phyloP scores from a whole-genome alignment of 2,329 filamentous ascomycete species.

The Fusarium oligoseptatum region DNA sequence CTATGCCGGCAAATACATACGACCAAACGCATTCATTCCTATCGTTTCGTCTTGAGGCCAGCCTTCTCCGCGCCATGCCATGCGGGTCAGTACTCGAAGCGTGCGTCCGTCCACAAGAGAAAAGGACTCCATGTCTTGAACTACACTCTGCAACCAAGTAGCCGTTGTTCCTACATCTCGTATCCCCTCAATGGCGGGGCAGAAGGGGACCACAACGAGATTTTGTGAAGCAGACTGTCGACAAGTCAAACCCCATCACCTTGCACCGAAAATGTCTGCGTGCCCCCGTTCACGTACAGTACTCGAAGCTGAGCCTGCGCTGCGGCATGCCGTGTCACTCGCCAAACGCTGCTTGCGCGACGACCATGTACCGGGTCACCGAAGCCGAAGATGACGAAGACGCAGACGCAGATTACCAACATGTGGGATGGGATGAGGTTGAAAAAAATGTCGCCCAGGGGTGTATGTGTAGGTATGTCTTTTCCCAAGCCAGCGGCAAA shows the following conservation, averaged over 20 bases:
- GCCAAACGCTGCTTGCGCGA: background rate
- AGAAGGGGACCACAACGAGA: conserved; percentile 11
- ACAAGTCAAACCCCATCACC: background rate
- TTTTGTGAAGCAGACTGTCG: conserved; percentile 16
- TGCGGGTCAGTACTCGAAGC: conserved; percentile 6
- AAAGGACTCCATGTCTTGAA: conserved; percentile 3
- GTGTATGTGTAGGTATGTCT: background rate
- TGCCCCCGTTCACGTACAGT: conserved; percentile 3
- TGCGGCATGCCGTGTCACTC: conserved; percentile 6
- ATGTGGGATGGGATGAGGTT: conserved; percentile 2
- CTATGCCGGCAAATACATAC: background rate
- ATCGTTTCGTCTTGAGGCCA: conserved; percentile 10
- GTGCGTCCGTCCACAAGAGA: conserved; percentile 10
- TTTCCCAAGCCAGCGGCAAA: background rate
- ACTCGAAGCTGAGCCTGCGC: background rate
- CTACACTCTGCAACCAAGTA: background rate
- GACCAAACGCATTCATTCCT: background rate
- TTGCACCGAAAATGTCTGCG: conserved; percentile 8
- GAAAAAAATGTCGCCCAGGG: background rate
- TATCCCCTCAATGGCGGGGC: conserved; percentile 20
- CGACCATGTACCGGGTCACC: background rate
- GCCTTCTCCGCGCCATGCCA: background rate
- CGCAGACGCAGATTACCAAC: conserved; percentile 1
- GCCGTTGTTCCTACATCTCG: conserved; percentile 17
- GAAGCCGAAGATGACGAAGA: conserved; percentile 1